Conservation (phyloP, 306 rosid species). For the Trifolium repens region DNA sequence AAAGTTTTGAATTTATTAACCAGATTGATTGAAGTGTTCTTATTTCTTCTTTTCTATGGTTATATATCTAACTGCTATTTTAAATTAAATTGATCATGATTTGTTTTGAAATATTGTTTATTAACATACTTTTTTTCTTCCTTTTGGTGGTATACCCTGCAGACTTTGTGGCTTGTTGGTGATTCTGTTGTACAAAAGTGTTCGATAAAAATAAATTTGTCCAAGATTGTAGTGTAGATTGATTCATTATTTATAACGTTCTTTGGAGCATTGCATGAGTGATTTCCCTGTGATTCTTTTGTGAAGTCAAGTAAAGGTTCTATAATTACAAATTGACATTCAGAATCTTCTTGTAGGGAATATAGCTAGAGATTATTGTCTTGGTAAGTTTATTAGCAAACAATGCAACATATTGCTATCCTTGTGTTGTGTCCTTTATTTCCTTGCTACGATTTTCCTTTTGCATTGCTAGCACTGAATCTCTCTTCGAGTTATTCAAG, state of each 20-base stretch:
- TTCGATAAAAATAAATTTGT: slow-evolving; percentile 51
- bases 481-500: slow-evolving; percentile 9
- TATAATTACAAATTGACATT: slow-evolving; percentile 62
- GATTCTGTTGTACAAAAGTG: slow-evolving; percentile 55
- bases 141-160: slow-evolving; percentile 59
- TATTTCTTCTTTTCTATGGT: slow-evolving; percentile 30
- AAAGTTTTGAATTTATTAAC: slow-evolving; percentile 19
- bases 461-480: slow-evolving; percentile 17
- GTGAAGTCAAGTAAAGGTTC: slow-evolving; percentile 69
- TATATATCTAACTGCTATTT: slow-evolving; percentile 24
- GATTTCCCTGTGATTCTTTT: slow-evolving; percentile 67
- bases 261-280: slow-evolving; percentile 66
- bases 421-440: slow-evolving; percentile 23
- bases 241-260: slow-evolving; percentile 51
- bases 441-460: slow-evolving; percentile 2
- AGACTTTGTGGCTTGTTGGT: slow-evolving; percentile 66
- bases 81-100: slow-evolving; percentile 3
- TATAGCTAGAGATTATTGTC: slow-evolving; percentile 62
- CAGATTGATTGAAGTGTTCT: slow-evolving; percentile 20
- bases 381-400: slow-evolving; percentile 69
- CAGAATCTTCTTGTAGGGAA: slow-evolving; percentile 72
- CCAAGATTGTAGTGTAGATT: slow-evolving; percentile 54
- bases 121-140: slow-evolving; percentile 31
- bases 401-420: slow-evolving; percentile 24
- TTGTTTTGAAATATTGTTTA: slow-evolving; percentile 40